Evolutionary conservation across 257 asterid genomes (phyloP).

Genomic region (Thymus mandschuricus): DNA sequence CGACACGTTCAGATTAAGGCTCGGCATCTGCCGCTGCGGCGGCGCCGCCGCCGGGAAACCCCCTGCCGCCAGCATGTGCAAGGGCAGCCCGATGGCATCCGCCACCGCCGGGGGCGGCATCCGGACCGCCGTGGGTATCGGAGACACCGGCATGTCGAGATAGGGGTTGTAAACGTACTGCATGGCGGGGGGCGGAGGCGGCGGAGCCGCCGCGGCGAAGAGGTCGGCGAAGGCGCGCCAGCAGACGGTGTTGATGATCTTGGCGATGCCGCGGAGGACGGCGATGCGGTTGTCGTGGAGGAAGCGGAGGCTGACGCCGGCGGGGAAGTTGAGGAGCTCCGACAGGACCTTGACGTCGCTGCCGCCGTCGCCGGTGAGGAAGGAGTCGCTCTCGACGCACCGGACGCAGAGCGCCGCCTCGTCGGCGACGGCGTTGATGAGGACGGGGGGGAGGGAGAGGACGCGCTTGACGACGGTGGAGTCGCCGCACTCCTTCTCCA

Average conservation of each 20-base stretch:
- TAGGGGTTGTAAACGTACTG: constrained; percentile 24
- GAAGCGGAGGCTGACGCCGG: constrained; percentile 30
- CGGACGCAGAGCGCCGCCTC: constrained; percentile 52
- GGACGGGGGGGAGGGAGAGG: constrained; percentile 33
- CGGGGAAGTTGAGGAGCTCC: constrained; percentile 21
- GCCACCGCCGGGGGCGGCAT: constrained; percentile 1
- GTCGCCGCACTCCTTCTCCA: constrained; percentile 42
- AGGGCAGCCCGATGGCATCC: too few relatives aligned
- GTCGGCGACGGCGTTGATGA: constrained; percentile 42
- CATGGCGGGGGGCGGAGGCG: not conserved
- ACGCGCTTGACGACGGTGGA: constrained; percentile 34
- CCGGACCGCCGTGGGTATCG: not conserved
- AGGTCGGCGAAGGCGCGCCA: constrained; percentile 54
- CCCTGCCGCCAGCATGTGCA: too few relatives aligned
- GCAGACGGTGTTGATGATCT: constrained; percentile 41
- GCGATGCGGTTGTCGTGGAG: constrained; percentile 46
- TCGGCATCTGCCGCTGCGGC: constrained; percentile 20
- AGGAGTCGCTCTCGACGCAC: constrained; percentile 38
- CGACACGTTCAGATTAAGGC: too few relatives aligned
- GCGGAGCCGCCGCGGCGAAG: not conserved
- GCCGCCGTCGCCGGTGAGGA: not conserved
- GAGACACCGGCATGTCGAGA: constrained; percentile 5
- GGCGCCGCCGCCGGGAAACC: not conserved
- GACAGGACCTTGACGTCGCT: constrained; percentile 30
- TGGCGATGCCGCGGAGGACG: constrained; percentile 36